Base-by-base conservation (phyloP, 192 early-diverging fungal species). In the Cetraspora pellucida region DNA sequence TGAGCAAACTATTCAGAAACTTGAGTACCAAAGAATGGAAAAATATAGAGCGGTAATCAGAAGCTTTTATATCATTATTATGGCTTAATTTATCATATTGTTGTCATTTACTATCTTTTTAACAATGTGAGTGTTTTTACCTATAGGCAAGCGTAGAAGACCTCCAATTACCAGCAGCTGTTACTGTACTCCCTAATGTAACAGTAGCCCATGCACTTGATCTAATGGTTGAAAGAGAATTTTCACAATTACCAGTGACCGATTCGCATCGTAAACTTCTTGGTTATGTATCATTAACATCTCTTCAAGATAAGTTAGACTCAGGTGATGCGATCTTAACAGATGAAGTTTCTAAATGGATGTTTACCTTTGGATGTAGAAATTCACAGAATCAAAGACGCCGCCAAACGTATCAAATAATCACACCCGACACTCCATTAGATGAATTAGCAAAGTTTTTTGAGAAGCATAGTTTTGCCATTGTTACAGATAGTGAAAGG, bases 231-330 rank as follows among this genome's bases (percentile, higher is more conserved):
- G 87, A 91, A 37, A 83, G 93, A 30, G 93, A 96, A 65, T 96
- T 90, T 81, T 96, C 95, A n/a, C 95, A 96, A 80, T 76, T 96
- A 57, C 95, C 93, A 0, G 93, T 95, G 2, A 84, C 93, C 43
- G 84, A 87, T 72, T 61, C 80, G 50, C 84, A 88, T 72, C 85
- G 90, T 30, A 90, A 92, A 37, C 81, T 95, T 25, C 80, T 93
- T 49, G 95, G 95, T 0, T 93, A 92, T 74, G 82, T 96, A 69
- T 92, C 93, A 5, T 81, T 92, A 37, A 82, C 88, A 3, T 82
- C 89, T 0, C 79, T 91, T 50, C 89, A 92, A 72, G 80, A 86
- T 31, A 78, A 83, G 30, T 28, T 93, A 21, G 88, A 89, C 30
- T 83, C 84, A 46, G 86, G 85, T 13, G 73, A 72, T 2, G 87